Evolutionary conservation across 768 basidiomycete species (phyloP), one percentile per base, ranked within the genome.

Genomic region (Pulveroboletus sp.): DNA sequence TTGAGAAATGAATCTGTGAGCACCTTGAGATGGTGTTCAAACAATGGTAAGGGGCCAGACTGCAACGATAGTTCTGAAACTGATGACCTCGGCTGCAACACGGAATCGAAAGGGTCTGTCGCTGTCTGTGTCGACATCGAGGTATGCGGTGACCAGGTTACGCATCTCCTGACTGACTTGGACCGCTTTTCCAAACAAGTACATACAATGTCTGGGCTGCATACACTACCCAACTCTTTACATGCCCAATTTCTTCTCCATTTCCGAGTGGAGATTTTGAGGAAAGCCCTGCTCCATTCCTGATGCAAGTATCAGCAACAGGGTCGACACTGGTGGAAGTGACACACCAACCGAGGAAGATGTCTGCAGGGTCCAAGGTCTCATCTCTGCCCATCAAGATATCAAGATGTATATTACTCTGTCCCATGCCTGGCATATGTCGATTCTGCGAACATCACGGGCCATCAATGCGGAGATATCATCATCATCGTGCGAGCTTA

Each of bases 301-400:
- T 87, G 43, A 11, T 35, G n/a, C 15, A 14, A 15, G 6, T 11
- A 40, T 55, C 31, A 57, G 45, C 6, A 33, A 14, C 12, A 51
- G 11, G 46, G 44, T 30, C 52, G 43, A 15, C 32, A 26, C 10
- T 40, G 36, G 42, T 24, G 43, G 18, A n/a, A 8, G 35, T 26
- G 32, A 41, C 21, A 46, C 33, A 69, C 80, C 39, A 58, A 83
- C 93, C 84, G 35, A 78, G 74, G 74, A 97, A 89, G 57, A 95
- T 76, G 63, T 98, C 95, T 2, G 71, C 71, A 5, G 84, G 77
- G 26, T 86, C 85, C 47, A 99, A 75, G 21, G 71, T 75, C 68
- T 96, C 91, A 62, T 99, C 95, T 35, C 86, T 82, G 40, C 95
- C 95, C 82, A 89, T 89, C 50, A 99, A 70, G 58, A 98, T 89